These are phyloP conservation scores for Solanum gandarillasii DNA, from an alignment of 257 asterid genomes.

Conservation along the genomic window DNA sequence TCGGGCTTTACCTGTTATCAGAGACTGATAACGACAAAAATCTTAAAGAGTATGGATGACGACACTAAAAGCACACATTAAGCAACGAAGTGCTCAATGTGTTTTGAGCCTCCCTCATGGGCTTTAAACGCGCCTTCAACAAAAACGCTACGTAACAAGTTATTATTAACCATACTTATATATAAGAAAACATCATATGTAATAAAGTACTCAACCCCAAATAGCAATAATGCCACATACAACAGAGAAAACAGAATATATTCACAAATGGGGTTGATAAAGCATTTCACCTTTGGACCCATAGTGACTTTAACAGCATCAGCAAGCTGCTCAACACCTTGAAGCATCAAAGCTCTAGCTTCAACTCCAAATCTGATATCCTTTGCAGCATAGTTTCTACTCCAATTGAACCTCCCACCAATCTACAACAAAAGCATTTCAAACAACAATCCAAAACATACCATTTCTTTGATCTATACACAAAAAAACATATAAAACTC, in stretches of 20 bases:
- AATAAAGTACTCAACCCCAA: background rate
- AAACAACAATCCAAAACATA: background rate
- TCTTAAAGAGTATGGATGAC: background rate
- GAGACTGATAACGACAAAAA: background rate
- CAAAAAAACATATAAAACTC: background rate
- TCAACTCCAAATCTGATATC: conserved; percentile 57
- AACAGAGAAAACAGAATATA: background rate
- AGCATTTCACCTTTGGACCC: conserved; percentile 44
- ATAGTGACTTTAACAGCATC: conserved; percentile 58
- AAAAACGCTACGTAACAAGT: background rate
- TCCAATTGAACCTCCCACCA: conserved; percentile 33
- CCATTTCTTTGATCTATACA: background rate
- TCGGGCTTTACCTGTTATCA: too few species aligned
- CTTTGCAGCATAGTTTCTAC: conserved; percentile 47
- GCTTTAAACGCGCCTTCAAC: background rate
- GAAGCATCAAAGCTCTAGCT: conserved; percentile 46
- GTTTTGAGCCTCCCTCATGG: background rate
- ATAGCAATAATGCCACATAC: background rate
- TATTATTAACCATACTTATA: background rate
- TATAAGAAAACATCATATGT: background rate
- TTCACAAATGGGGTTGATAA: background rate
- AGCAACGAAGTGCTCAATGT: background rate
- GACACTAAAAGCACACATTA: background rate
- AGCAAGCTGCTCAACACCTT: conserved; percentile 58
- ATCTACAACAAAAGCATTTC: conserved; percentile 13